Conservation (phyloP, 108 stramenopile genomes). For the Skeletonema costatum region DNA sequence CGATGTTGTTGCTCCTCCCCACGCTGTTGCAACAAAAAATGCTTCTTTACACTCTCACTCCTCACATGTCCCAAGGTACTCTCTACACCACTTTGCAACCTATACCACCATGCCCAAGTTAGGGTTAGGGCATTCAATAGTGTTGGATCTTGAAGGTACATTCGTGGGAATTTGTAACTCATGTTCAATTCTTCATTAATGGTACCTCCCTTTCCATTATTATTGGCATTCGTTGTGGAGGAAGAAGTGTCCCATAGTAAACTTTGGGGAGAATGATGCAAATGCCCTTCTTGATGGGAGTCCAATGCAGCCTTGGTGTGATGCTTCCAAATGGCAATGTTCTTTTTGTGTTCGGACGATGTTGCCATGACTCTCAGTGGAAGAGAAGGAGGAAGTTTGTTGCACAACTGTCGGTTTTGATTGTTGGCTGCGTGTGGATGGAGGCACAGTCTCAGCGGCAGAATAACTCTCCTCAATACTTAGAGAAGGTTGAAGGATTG, state of each 20-base stretch:
- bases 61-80: background rate
- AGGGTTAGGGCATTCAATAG: background rate
- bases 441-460: background rate
- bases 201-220: background rate
- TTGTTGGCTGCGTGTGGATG: background rate
- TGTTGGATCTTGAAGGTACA: constrained; percentile 27
- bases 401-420: background rate
- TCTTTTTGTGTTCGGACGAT: background rate
- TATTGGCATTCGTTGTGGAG: background rate
- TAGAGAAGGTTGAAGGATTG: background rate
- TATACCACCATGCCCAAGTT: background rate
- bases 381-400: background rate
- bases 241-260: constrained; percentile 12
- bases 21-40: background rate
- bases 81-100: constrained; percentile 13
- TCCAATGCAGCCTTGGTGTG: background rate
- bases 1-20: background rate
- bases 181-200: constrained; percentile 22
- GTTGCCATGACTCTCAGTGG: background rate
- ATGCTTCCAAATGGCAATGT: background rate
- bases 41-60: background rate
- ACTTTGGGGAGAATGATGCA: background rate
- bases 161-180: constrained; percentile 30
- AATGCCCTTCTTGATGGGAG: background rate
- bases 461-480: background rate